Percentiles rank a stretch among this genome's conserved stretches.
phyloP scores from a whole-genome alignment of 495 filamentous ascomycete species.

The Penicillium antarcticum region DNA sequence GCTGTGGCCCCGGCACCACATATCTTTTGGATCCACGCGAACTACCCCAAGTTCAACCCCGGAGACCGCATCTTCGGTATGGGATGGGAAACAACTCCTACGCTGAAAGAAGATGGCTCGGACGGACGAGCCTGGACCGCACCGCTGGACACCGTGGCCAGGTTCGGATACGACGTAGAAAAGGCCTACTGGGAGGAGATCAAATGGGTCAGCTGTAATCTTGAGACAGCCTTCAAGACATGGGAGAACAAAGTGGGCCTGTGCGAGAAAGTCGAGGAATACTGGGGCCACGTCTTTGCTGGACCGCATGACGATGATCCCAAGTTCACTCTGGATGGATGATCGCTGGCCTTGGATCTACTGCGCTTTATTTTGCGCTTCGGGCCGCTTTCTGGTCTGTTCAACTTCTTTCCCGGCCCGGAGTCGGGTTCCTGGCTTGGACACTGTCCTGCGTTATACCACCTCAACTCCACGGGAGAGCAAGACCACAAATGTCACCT shows the following conservation, averaged over 20 bases:
- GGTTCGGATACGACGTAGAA: slow-evolving; percentile 52
- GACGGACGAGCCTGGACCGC: slow-evolving; percentile 41
- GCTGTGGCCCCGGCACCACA: slow-evolving; percentile 27
- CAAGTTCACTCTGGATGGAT: slow-evolving; percentile 28
- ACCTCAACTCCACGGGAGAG: not conserved
- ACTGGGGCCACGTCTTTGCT: slow-evolving; percentile 42
- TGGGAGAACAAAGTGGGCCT: slow-evolving; percentile 37
- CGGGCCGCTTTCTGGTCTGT: not conserved
- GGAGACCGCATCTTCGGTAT: slow-evolving; percentile 39
- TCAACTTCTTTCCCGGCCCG: not conserved
- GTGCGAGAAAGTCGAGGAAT: slow-evolving; percentile 35
- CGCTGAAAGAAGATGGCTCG: slow-evolving; percentile 34
- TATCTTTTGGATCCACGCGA: slow-evolving; percentile 53
- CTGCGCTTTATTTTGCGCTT: not conserved
- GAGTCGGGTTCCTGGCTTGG: not conserved
- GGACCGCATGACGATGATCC: slow-evolving; percentile 36
- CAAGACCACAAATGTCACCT: not conserved
- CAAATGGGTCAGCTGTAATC: slow-evolving; percentile 45
- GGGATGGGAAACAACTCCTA: slow-evolving; percentile 39
- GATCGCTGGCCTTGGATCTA: not conserved
- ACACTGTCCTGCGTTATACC: not conserved
- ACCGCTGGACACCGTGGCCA: slow-evolving; percentile 30
- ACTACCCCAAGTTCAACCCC: slow-evolving; percentile 54
- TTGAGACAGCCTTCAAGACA: slow-evolving; percentile 34
- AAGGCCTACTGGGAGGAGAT: slow-evolving; percentile 51